phyloP scores from a whole-genome alignment of 2,329 filamentous ascomycete genomes.

The Aspergillus tamarii region DNA sequence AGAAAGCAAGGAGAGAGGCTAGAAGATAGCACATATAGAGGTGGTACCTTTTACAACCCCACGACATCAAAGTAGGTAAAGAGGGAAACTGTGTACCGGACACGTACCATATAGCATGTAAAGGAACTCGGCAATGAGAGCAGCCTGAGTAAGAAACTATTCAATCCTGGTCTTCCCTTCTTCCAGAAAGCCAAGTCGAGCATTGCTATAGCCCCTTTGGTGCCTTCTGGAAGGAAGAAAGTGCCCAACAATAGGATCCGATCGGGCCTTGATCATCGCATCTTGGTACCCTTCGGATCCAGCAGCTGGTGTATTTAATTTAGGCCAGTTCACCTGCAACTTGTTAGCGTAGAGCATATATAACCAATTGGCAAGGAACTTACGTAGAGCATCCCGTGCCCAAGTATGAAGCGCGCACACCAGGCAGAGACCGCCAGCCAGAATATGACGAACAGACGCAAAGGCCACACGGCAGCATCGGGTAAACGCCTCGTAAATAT shows the following conservation, averaged over 20 bases:
- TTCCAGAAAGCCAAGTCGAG: conserved; percentile 80
- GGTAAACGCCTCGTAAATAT: conserved; percentile 72
- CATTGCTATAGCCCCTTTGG: conserved; percentile 81
- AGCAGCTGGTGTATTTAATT: conserved; percentile 85
- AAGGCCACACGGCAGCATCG: conserved; percentile 75
- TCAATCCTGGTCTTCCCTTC: conserved; percentile 99
- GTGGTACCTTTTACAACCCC: not conserved
- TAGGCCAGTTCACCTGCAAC: conserved; percentile 92
- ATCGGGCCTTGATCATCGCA: conserved; percentile 77
- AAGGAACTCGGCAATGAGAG: not conserved
- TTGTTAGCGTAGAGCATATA: conserved; percentile 11
- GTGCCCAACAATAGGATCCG: conserved; percentile 78
- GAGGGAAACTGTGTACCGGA: conserved; percentile 2
- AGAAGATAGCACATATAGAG: not conserved
- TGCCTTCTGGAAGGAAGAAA: conserved; percentile 67
- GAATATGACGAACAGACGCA: conserved; percentile 79
- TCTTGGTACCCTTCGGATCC: conserved; percentile 88
- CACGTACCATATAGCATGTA: not conserved
- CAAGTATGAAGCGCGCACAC: conserved; percentile 75
- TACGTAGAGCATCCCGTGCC: conserved; percentile 92
- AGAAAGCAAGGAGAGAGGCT: conserved; percentile 1
- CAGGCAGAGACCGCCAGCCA: conserved; percentile 73
- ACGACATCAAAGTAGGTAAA: not conserved
- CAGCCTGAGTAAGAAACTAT: conserved; percentile 25
- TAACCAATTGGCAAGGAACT: conserved; percentile 46